These are phyloP conservation scores for Nemophila menziesii DNA, from an alignment of 257 asterid species.

Conservation along the genomic window DNA sequence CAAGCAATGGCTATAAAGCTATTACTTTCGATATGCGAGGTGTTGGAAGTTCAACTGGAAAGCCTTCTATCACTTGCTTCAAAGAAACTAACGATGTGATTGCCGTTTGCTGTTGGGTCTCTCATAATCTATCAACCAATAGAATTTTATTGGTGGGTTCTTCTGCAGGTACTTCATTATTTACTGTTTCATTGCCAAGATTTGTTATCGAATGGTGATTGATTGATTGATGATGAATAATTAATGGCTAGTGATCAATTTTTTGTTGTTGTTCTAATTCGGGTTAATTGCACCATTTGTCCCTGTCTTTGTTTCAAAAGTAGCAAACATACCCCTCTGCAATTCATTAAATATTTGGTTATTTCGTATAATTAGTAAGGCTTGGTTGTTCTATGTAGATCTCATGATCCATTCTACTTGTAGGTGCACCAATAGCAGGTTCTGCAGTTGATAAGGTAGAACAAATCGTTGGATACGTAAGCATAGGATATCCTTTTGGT, in stretches of 20 bases:
- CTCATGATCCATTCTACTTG: background rate
- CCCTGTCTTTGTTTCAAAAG: background rate
- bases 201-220: background rate
- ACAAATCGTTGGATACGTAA: slow-evolving; percentile 38
- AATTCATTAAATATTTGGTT: too few relatives aligned
- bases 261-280: too few relatives aligned
- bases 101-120: slow-evolving; percentile 42
- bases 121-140: slow-evolving; percentile 13
- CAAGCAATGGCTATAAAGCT: slow-evolving; percentile 35
- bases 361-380: too few relatives aligned
- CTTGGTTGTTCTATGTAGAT: background rate
- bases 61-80: slow-evolving; percentile 33
- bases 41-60: slow-evolving; percentile 38
- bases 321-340: too few relatives aligned
- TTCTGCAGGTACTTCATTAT: slow-evolving; percentile 34
- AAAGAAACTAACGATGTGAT: slow-evolving; percentile 32
- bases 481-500: slow-evolving; percentile 55
- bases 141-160: slow-evolving; percentile 38
- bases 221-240: too few relatives aligned
- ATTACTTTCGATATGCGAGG: slow-evolving; percentile 54
- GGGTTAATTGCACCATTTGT: background rate
- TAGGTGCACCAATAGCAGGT: slow-evolving; percentile 59
- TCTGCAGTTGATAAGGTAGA: slow-evolving; percentile 41
- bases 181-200: background rate
- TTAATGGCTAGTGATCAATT: too few relatives aligned